Evolutionary conservation across 2,329 filamentous ascomycete species (phyloP).

Genomic region (Hymenoscyphus scutula): DNA sequence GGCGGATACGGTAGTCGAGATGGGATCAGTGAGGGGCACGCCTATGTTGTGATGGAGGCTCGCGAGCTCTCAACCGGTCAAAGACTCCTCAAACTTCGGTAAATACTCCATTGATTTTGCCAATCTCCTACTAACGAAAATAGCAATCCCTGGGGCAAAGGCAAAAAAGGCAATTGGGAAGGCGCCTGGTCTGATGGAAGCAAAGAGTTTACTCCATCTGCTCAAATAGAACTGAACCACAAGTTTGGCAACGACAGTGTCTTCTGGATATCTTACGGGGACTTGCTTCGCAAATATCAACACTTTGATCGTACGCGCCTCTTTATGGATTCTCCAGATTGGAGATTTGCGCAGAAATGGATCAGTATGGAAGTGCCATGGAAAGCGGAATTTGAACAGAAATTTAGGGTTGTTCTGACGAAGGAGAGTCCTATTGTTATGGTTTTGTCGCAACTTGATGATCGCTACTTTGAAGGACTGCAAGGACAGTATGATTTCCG

Average conservation of each 20-base stretch:
- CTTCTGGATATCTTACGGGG: slow-evolving; percentile 63
- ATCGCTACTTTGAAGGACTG: slow-evolving; percentile 60
- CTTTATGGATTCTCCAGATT: slow-evolving; percentile 53
- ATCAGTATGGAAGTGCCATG: slow-evolving; percentile 61
- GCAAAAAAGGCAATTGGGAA: slow-evolving; percentile 50
- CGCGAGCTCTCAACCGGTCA: slow-evolving; percentile 50
- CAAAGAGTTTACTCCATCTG: slow-evolving; percentile 59
- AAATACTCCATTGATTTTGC: not conserved
- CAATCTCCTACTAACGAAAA: not conserved
- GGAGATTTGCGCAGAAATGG: slow-evolving; percentile 59
- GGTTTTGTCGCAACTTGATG: slow-evolving; percentile 60
- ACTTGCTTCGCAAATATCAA: slow-evolving; percentile 60
- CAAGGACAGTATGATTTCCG: slow-evolving; percentile 54
- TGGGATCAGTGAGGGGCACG: slow-evolving; percentile 57
- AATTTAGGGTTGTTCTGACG: slow-evolving; percentile 56
- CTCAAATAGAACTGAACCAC: slow-evolving; percentile 55
- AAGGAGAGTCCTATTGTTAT: slow-evolving; percentile 57
- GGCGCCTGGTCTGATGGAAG: slow-evolving; percentile 58
- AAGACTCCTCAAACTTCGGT: slow-evolving; percentile 54
- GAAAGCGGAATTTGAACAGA: slow-evolving; percentile 60
- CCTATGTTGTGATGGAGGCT: slow-evolving; percentile 60
- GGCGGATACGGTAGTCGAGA: slow-evolving; percentile 59
- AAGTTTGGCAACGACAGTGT: slow-evolving; percentile 61
- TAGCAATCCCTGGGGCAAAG: slow-evolving; percentile 57
- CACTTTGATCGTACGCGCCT: slow-evolving; percentile 61